phyloP scores from a whole-genome alignment of 164 flowering plant genomes.

The Vitis amurensis region DNA sequence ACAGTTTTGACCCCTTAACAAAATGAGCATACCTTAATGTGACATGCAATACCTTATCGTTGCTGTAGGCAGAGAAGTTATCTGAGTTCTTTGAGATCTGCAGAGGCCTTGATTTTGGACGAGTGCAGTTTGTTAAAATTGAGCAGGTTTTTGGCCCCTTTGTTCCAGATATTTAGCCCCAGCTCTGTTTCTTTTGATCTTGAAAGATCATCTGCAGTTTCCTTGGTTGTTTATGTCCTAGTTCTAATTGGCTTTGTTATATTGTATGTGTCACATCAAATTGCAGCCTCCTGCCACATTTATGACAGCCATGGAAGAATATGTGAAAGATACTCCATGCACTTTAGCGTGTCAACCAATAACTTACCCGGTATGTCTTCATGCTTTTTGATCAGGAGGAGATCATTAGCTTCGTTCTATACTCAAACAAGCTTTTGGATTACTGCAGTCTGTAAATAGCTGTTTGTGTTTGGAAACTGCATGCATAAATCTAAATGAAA shows the following conservation, averaged over 20 bases:
- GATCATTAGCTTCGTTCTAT: too few species aligned
- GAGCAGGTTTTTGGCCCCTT: slow-evolving; percentile 25
- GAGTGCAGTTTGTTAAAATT: slow-evolving; percentile 32
- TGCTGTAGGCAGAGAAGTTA: slow-evolving; percentile 40
- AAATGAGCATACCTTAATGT: too few species aligned
- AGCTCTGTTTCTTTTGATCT: not conserved
- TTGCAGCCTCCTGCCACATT: slow-evolving; percentile 40
- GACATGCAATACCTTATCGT: not conserved
- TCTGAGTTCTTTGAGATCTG: slow-evolving; percentile 51
- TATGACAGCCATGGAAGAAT: slow-evolving; percentile 37
- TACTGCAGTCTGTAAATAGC: too few species aligned
- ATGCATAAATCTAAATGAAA: too few species aligned
- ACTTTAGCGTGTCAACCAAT: slow-evolving; percentile 17
- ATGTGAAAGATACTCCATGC: slow-evolving; percentile 34
- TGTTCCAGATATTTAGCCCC: not conserved
- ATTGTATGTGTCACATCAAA: not conserved
- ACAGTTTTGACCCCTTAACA: too few species aligned
- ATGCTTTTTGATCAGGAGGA: not conserved
- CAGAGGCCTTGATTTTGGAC: slow-evolving; percentile 33
- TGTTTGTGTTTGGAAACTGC: too few species aligned
- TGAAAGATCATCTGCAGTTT: not conserved
- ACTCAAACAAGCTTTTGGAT: too few species aligned
- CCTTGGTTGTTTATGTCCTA: not conserved
- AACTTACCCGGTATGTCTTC: slow-evolving; percentile 12
- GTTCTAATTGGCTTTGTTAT: not conserved